Conservation (phyloP, 495 filamentous ascomycete genomes). For the Hyaloscypha bicolor region DNA sequence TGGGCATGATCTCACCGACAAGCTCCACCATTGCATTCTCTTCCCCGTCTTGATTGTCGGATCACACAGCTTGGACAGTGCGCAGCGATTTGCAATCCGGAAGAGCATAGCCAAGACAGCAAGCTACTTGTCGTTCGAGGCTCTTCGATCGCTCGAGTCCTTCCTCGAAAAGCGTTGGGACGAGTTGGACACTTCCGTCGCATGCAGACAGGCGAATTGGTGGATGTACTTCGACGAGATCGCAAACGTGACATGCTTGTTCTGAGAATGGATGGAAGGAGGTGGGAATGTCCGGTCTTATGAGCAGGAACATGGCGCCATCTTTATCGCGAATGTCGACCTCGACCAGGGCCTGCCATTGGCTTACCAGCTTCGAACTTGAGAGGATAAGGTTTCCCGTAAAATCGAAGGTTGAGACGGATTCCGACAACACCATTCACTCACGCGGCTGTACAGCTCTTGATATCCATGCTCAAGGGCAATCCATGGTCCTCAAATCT, state of each 20-base stretch:
- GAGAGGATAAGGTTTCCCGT: neutral
- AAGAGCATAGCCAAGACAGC: conserved; percentile 26
- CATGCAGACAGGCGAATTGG: conserved; percentile 18
- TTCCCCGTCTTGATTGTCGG: conserved; percentile 30
- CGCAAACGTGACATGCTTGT: conserved; percentile 30
- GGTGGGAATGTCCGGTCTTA: neutral
- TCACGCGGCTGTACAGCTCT: neutral
- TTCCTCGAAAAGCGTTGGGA: conserved; percentile 30
- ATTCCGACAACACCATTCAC: neutral
- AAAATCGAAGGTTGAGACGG: neutral
- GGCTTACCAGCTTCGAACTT: neutral
- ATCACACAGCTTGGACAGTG: conserved; percentile 22
- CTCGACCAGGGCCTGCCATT: neutral
- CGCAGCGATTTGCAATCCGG: conserved; percentile 24
- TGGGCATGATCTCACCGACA: conserved; percentile 26
- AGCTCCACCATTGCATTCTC: conserved; percentile 32
- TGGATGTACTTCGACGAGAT: conserved; percentile 32
- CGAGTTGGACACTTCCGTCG: conserved; percentile 19
- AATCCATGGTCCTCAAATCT: neutral
- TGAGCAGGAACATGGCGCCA: neutral
- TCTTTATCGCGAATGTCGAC: neutral
- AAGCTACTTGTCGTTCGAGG: conserved; percentile 29
- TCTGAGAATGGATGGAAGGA: conserved; percentile 14
- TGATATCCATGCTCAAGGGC: neutral
- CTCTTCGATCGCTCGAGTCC: conserved; percentile 22